Conservation (phyloP, 768 basidiomycete genomes). For the Kwoniella shandongensis region DNA sequence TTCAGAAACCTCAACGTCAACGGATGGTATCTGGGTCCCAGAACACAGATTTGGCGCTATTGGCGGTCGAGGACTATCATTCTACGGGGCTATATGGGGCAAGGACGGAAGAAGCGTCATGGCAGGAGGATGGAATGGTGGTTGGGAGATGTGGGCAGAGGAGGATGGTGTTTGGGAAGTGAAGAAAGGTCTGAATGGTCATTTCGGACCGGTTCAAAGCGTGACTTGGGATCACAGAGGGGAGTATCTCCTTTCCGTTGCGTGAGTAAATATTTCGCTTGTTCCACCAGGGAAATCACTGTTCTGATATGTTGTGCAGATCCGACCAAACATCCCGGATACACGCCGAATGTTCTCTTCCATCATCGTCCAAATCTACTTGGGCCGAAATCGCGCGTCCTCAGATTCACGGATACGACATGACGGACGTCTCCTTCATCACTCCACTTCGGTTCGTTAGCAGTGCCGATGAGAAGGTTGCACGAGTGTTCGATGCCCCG, state of each 20-base stretch:
- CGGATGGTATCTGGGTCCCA: slow-evolving; percentile 76
- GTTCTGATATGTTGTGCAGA: no score
- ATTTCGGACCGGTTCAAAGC: slow-evolving; percentile 73
- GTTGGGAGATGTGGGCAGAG: slow-evolving; percentile 79
- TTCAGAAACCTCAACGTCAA: slow-evolving; percentile 55
- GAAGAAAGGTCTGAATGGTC: slow-evolving; percentile 77
- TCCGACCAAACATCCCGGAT: slow-evolving; percentile 89
- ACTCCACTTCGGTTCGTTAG: slow-evolving; percentile 76
- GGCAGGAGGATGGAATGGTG: slow-evolving; percentile 92
- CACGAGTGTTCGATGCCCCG: slow-evolving; percentile 89
- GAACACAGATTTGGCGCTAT: slow-evolving; percentile 89
- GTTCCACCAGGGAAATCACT: no score
- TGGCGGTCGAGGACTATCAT: slow-evolving; percentile 81
- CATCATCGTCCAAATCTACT: slow-evolving; percentile 5
- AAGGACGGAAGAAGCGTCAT: slow-evolving; percentile 64
- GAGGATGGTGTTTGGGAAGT: slow-evolving; percentile 67
- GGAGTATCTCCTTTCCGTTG: slow-evolving; percentile 78
- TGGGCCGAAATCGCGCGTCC: slow-evolving; percentile 76
- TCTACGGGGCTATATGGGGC: slow-evolving; percentile 86
- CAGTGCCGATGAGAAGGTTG: slow-evolving; percentile 94
- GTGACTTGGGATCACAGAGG: slow-evolving; percentile 84
- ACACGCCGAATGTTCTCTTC: slow-evolving; percentile 63
- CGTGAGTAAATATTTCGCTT: slow-evolving; percentile 60
- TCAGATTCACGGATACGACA: slow-evolving; percentile 94
- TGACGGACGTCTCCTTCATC: slow-evolving; percentile 76